phyloP scores from a whole-genome alignment of 208 protist genomes.

The Spongospora subterranea region DNA sequence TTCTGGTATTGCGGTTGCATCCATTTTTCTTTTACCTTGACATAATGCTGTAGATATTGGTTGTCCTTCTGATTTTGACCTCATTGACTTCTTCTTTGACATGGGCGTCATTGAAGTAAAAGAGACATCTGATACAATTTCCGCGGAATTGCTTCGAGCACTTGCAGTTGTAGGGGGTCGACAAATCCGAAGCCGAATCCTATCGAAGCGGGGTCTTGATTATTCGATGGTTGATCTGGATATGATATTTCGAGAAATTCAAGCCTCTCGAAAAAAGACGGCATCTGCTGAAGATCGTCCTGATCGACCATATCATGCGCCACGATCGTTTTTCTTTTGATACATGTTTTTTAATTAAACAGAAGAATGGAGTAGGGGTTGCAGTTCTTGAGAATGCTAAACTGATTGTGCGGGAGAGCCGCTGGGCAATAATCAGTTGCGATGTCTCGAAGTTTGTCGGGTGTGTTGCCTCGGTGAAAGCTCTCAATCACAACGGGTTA shows the following conservation, averaged over 20 bases:
- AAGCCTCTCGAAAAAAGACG: neutral
- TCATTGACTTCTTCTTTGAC: slow-evolving; percentile 39
- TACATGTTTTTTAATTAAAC: too few species aligned
- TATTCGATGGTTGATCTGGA: neutral
- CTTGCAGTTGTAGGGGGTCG: neutral
- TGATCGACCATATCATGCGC: neutral
- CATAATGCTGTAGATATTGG: neutral
- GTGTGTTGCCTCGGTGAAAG: too few species aligned
- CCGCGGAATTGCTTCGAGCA: neutral
- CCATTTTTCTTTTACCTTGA: neutral
- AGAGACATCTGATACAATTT: neutral
- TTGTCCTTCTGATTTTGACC: neutral
- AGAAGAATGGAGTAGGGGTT: too few species aligned
- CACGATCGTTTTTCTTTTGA: neutral
- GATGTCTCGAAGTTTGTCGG: too few species aligned
- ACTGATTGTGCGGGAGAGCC: too few species aligned
- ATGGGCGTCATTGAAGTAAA: neutral
- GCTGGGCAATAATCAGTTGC: too few species aligned
- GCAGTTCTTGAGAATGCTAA: too few species aligned
- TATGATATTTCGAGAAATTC: neutral
- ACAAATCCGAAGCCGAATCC: neutral
- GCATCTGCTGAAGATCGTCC: neutral
- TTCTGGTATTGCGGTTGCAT: neutral
- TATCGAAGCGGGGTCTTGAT: neutral
- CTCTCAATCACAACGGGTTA: too few species aligned